Evolutionary conservation across 768 basidiomycete species (phyloP).

Genomic region (Pholiota microspora): DNA sequence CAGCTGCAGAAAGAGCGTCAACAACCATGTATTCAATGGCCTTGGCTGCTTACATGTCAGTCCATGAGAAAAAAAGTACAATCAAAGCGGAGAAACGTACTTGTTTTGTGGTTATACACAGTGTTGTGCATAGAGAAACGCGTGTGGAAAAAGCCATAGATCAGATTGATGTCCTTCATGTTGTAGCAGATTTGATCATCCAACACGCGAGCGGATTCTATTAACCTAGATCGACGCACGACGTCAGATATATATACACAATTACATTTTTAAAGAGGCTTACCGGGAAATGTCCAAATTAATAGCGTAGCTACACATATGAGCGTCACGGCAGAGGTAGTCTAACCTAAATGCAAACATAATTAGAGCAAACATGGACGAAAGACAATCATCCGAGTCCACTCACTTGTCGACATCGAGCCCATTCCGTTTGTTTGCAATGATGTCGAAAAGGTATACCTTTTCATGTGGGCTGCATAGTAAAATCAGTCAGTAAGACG

Average conservation of each 20-base stretch:
- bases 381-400: neutral
- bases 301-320: constrained; percentile 62
- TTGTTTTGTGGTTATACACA: constrained; percentile 41
- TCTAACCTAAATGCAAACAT: constrained; percentile 55
- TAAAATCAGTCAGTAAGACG: neutral
- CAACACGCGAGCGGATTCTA: constrained; percentile 73
- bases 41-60: constrained; percentile 47
- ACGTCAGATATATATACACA: neutral
- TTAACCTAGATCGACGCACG: constrained; percentile 34
- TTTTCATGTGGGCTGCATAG: constrained; percentile 48
- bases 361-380: neutral
- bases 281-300: constrained; percentile 41
- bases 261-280: neutral
- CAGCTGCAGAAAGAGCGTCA: constrained; percentile 67
- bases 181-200: constrained; percentile 74
- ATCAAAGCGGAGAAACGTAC: neutral
- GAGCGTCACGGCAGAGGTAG: constrained; percentile 73
- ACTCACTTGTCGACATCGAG: constrained; percentile 82
- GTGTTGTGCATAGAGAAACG: constrained; percentile 76
- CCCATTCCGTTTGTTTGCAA: constrained; percentile 77
- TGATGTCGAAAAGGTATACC: constrained; percentile 77
- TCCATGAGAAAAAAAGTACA: neutral
- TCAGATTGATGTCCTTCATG: constrained; percentile 73
- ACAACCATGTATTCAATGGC: constrained; percentile 82
- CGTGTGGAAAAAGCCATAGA: constrained; percentile 69